phyloP scores from a whole-genome alignment of 1,139 yeast species.

The Yamadazyma trypodendri region DNA sequence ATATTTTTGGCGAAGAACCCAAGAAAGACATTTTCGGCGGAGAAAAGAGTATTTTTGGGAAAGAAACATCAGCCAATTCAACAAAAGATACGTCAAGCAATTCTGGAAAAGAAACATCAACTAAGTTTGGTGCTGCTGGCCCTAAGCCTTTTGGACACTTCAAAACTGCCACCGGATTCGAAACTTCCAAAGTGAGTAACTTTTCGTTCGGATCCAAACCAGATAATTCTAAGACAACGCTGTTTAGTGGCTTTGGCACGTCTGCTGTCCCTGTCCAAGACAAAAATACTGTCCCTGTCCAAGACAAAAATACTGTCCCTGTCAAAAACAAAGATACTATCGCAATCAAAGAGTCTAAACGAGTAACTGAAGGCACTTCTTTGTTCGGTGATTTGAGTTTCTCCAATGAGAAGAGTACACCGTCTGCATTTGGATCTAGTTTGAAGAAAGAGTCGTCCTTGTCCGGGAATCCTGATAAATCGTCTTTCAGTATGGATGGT shows the following conservation, averaged over 20 bases:
- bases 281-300: no score
- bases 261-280: no score
- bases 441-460: conserved; percentile 1
- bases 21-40: conserved; percentile 11
- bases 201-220: background rate
- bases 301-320: no score
- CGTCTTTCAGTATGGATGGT: conserved; percentile 1
- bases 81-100: no score
- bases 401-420: background rate
- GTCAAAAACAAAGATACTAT: no score
- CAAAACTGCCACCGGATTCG: no score
- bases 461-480: background rate
- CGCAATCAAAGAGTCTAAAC: no score
- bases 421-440: background rate
- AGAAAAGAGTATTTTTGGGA: background rate
- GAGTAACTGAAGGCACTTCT: no score
- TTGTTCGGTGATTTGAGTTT: background rate
- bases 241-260: no score
- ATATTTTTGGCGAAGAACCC: conserved; percentile 10
- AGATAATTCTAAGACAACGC: no score
- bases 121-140: background rate
- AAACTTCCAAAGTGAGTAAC: no score
- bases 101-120: background rate
- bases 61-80: background rate
- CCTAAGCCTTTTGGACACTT: background rate